phyloP scores from a whole-genome alignment of 2,329 filamentous ascomycete species.

The Diaporthe citrichinensis region DNA sequence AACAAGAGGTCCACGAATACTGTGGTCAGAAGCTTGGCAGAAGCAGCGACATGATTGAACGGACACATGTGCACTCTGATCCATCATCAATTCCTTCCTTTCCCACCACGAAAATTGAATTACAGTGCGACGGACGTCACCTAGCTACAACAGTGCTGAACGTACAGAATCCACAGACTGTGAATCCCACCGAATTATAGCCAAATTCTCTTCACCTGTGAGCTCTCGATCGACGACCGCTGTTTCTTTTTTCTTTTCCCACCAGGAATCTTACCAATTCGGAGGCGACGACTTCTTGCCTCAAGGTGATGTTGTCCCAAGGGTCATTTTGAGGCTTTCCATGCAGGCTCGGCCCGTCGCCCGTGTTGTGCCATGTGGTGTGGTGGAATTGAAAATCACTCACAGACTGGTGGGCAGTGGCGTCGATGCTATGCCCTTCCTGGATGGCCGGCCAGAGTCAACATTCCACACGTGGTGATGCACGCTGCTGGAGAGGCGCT shows the following conservation, averaged over 20 bases:
- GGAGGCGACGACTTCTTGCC: too few relatives aligned
- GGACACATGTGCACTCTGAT: background rate
- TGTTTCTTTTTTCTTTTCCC: background rate
- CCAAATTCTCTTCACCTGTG: background rate
- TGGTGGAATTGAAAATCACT: background rate
- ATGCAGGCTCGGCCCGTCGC: background rate
- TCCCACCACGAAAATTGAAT: background rate
- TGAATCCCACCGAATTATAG: background rate
- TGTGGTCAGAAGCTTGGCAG: constrained; percentile 3
- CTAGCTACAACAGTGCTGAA: too few relatives aligned
- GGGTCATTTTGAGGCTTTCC: background rate
- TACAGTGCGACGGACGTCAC: background rate
- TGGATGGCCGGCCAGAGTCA: background rate
- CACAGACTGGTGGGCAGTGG: background rate
- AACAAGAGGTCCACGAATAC: background rate
- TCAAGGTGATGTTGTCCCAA: background rate
- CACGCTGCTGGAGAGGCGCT: background rate
- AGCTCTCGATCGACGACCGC: background rate
- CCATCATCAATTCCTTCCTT: background rate
- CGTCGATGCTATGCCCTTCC: constrained; percentile 8
- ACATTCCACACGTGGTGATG: background rate
- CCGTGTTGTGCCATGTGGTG: background rate
- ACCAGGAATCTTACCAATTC: too few relatives aligned
- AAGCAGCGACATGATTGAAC: background rate
- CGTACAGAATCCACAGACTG: too few relatives aligned